Conservation (phyloP, 176 grass and related monocot genomes). For the Oryza punctata region DNA sequence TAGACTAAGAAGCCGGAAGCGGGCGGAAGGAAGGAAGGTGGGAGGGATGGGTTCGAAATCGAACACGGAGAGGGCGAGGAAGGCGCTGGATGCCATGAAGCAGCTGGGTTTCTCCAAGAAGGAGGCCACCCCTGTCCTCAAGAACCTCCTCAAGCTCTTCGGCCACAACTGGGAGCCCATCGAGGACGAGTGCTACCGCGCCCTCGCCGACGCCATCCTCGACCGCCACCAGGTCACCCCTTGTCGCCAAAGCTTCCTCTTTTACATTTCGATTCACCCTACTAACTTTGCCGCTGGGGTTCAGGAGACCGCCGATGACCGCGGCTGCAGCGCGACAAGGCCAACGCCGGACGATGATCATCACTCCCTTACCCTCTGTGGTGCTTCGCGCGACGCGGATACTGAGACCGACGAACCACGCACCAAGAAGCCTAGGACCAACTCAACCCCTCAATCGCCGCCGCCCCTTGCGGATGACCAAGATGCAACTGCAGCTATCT, state of each 20-base stretch:
- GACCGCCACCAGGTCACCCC: background rate
- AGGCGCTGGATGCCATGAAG: constrained; percentile 52
- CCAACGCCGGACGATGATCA: constrained; percentile 1
- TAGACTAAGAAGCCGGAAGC: background rate
- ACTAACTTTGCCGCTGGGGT: background rate
- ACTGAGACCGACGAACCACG: constrained; percentile 22
- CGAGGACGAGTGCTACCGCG: constrained; percentile 67
- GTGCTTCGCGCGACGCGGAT: background rate
- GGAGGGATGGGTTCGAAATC: constrained; percentile 6
- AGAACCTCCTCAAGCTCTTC: constrained; percentile 49
- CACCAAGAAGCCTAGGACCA: constrained; percentile 38
- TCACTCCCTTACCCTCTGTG: constrained; percentile 14
- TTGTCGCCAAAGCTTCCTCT: too few species aligned
- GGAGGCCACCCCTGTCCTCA: constrained; percentile 42
- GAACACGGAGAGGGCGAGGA: constrained; percentile 31
- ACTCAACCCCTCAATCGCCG: background rate
- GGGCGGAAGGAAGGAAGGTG: background rate
- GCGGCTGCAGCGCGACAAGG: background rate
- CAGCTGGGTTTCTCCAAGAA: constrained; percentile 49
- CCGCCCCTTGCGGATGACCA: background rate
- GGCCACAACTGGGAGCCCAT: constrained; percentile 68
- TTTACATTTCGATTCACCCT: too few species aligned
- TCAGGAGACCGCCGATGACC: background rate
- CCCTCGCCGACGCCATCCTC: constrained; percentile 56
- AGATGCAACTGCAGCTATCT: background rate